These are phyloP conservation scores for Neurospora cerealis DNA, from an alignment of 495 filamentous ascomycete species.

Conservation along the genomic window DNA sequence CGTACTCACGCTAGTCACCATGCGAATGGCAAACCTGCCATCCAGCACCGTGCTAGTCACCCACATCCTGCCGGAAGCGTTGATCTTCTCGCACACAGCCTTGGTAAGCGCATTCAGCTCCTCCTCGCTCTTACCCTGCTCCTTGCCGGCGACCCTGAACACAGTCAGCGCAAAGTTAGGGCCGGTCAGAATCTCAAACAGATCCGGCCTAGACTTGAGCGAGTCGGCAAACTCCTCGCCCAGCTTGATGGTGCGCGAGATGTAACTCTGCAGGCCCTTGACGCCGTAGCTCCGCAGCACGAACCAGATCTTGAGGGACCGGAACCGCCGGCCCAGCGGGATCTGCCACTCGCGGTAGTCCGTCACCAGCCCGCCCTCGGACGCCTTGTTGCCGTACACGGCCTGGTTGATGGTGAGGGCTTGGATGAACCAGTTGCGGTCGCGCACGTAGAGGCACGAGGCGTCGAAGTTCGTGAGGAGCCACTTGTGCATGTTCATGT, in stretches of 20 bases:
- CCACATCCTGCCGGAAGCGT: constrained; percentile 69
- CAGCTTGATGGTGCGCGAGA: constrained; percentile 54
- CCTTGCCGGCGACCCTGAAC: constrained; percentile 42
- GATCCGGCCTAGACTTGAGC: constrained; percentile 48
- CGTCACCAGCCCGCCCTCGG: constrained; percentile 75
- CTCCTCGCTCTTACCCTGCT: constrained; percentile 31
- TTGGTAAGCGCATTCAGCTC: constrained; percentile 60
- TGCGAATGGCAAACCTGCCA: constrained; percentile 71
- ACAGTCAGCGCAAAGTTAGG: constrained; percentile 77
- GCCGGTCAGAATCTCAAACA: constrained; percentile 68
- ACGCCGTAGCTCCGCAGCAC: constrained; percentile 82
- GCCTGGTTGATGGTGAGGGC: constrained; percentile 71
- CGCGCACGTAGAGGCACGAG: constrained; percentile 67
- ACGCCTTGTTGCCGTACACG: constrained; percentile 70
- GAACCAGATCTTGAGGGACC: constrained; percentile 93
- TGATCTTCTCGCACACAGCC: constrained; percentile 67
- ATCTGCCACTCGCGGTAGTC: constrained; percentile 99
- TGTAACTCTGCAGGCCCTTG: constrained; percentile 62
- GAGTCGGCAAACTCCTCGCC: constrained; percentile 60
- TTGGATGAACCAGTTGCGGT: constrained; percentile 62
- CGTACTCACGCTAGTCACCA: constrained; percentile 60
- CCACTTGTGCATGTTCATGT: constrained; percentile 99
- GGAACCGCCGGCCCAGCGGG: constrained; percentile 83
- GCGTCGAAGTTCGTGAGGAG: constrained; percentile 92
- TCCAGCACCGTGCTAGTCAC: constrained; percentile 69